phyloP scores from a whole-genome alignment of 2,329 filamentous ascomycete species.

The Verticillium zaregamsianum region DNA sequence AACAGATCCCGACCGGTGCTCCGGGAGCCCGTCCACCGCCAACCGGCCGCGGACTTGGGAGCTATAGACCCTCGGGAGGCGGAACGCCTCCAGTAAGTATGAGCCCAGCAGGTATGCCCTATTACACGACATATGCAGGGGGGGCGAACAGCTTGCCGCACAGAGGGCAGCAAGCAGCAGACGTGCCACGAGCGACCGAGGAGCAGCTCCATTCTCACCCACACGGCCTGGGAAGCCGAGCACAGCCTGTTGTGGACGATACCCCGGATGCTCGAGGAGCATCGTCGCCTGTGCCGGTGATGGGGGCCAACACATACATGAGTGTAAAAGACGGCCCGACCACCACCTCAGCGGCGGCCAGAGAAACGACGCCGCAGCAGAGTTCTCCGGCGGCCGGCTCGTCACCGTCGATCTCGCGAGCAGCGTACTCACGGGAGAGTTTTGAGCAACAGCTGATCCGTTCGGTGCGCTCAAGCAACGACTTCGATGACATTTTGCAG shows the following conservation, averaged over 20 bases:
- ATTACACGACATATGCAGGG: background rate
- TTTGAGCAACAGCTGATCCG: background rate
- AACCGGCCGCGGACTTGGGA: background rate
- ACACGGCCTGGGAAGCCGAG: background rate
- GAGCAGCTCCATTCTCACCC: background rate
- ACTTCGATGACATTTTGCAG: background rate
- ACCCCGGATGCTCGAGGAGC: background rate
- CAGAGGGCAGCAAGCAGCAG: background rate
- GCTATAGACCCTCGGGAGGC: background rate
- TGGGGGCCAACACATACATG: background rate
- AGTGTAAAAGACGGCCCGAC: background rate
- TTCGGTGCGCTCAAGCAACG: background rate
- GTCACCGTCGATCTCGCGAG: background rate
- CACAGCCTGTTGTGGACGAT: background rate
- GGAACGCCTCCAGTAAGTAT: background rate
- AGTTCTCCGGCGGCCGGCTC: background rate
- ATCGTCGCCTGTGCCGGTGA: background rate
- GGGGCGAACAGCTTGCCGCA: background rate
- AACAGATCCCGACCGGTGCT: background rate
- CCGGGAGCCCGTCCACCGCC: background rate
- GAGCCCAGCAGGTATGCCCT: background rate
- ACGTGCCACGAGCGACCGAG: background rate
- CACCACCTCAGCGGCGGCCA: background rate
- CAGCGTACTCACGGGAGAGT: background rate
- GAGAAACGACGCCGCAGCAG: background rate